Evolutionary conservation across 495 filamentous ascomycete species (phyloP).

Genomic region (Tuber microsphaerosporum): DNA sequence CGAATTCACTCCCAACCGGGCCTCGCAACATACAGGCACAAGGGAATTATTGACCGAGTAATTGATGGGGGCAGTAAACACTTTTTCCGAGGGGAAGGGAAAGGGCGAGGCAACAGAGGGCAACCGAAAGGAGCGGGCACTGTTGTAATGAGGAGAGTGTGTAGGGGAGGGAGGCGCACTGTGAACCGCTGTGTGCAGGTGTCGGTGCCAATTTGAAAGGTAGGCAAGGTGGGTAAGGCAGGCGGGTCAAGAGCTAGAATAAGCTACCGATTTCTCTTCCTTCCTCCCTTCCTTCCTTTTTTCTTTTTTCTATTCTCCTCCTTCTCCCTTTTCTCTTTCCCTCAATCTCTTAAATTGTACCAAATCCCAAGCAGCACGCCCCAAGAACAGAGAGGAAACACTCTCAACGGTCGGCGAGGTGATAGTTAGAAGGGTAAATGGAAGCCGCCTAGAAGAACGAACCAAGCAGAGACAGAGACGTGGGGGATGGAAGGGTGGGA

Average conservation of each 20-base stretch:
- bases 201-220: slow-evolving; percentile 16
- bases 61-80: slow-evolving; percentile 17
- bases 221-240: slow-evolving; percentile 28
- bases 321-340: not conserved
- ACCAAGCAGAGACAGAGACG: slow-evolving; percentile 38
- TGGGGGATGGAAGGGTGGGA: slow-evolving; percentile 36
- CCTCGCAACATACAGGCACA: slow-evolving; percentile 39
- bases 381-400: slow-evolving; percentile 32
- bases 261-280: not conserved
- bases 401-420: not conserved
- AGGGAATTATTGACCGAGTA: slow-evolving; percentile 19
- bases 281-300: not conserved
- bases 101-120: slow-evolving; percentile 7
- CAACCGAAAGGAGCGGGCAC: slow-evolving; percentile 11
- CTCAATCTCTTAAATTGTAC: slow-evolving; percentile 2
- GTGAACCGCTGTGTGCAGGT: slow-evolving; percentile 18
- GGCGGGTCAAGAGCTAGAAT: not conserved
- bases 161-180: slow-evolving; percentile 14
- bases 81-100: slow-evolving; percentile 10
- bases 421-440: slow-evolving; percentile 34
- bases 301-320: not conserved
- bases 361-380: slow-evolving; percentile 25
- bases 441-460: slow-evolving; percentile 37
- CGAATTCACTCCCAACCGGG: slow-evolving; percentile 35
- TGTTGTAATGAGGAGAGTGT: slow-evolving; percentile 14